Evolutionary conservation across 177 flowering plant species (phyloP), one percentile per base, ranked within the genome.

Genomic region (Vitis hybrid): DNA sequence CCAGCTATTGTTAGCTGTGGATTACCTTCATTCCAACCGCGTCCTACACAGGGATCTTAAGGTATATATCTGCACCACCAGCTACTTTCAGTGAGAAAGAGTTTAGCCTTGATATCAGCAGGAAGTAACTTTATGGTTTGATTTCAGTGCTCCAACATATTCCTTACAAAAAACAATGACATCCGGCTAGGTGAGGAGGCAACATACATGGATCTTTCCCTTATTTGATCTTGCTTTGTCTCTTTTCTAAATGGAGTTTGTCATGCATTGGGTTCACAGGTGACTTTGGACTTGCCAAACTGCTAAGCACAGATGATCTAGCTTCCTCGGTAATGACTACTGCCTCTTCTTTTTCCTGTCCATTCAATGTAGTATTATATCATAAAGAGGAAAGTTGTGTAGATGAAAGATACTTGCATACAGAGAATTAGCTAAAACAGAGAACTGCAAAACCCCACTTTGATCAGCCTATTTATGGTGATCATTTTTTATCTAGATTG

Each of bases 281-380:
- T 76, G 99, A 93, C 78, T 94, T 91, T 81, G 98, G 99, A 76
- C 93, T 93, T 18, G 97, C 99, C 65, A 93, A 91, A 76, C 81
- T 91, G 64, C 91, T 94, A 24, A 84, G 80, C 65, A 72, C 88
- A 70, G 96, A 87, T 60, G 91, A 87, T 35, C 94, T 94, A 55
- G 80, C 97, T 68, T 88, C 94, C 35, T 87, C 98, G 87, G 99
- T 94, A 88, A 65, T 35, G 41, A 35, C 41, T 35, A 35, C 1
- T 0, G 41, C 41, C 41, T 35, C 41, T 21, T 21, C 21, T 35
- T 35, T 35, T 35, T 35, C 41, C 41, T 4, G 41, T 35, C 41
- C 41, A 35, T 35, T 35, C 41, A 35, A 35, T 35, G 41, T 35
- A 35, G 41, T 6, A 35, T 35, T 35, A 6, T 35, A 35, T 35